A percentile compares a stretch with the other conserved stretches of the same genome.
phyloP scores from a whole-genome alignment of 2,329 filamentous ascomycete species.

The Aureobasidium sp. region DNA sequence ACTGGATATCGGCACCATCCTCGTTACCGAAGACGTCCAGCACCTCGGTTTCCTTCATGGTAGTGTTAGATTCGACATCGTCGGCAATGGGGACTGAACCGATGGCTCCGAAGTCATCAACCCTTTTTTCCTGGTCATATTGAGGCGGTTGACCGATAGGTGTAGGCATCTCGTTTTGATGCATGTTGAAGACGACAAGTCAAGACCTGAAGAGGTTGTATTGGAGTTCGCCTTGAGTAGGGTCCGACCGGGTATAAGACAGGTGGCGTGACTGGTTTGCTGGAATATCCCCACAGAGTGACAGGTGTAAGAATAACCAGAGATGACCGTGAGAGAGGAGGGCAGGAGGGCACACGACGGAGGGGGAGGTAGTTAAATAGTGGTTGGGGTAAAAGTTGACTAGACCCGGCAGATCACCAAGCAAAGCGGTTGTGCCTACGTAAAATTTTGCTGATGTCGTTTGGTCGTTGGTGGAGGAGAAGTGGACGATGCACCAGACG shows the following conservation, averaged over 20 bases:
- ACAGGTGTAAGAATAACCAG: conserved; percentile 11
- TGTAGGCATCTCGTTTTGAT: conserved; percentile 7
- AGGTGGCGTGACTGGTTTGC: neutral
- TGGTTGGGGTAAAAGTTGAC: conserved; percentile 8
- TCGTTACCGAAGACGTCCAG: conserved; percentile 14
- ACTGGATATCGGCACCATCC: conserved; percentile 36
- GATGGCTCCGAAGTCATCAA: conserved; percentile 7
- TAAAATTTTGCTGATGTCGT: conserved; percentile 11
- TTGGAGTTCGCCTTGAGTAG: neutral
- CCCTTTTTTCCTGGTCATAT: conserved; percentile 9
- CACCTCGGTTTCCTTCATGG: conserved; percentile 13
- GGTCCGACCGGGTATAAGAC: neutral
- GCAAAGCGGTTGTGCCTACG: neutral
- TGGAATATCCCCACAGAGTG: conserved; percentile 9
- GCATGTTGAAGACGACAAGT: neutral
- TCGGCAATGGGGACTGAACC: neutral
- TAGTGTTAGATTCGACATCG: conserved; percentile 6
- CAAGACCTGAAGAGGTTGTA: neutral
- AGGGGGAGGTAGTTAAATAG: conserved; percentile 14
- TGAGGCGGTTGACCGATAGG: conserved; percentile 10
- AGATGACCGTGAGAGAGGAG: neutral
- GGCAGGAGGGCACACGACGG: neutral
- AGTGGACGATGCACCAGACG: conserved; percentile 14
- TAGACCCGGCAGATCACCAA: conserved; percentile 3
- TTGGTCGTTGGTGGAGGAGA: conserved; percentile 7